Conservation (phyloP, 345 rosid genomes). For the Pelargonium nanum region DNA sequence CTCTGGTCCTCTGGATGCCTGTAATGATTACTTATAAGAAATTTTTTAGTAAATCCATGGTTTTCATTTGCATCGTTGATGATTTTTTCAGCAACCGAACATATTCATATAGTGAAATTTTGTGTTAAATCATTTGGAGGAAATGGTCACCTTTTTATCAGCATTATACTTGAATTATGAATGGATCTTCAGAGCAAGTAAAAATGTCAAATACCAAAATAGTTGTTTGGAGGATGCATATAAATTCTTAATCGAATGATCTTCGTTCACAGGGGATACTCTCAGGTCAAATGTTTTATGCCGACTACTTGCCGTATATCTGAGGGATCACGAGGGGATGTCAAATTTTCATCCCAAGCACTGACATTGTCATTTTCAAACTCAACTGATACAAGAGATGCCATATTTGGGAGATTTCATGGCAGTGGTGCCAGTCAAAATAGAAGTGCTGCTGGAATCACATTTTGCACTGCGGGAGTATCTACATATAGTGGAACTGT, state of each 20-base stretch:
- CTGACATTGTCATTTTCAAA: constrained; percentile 6
- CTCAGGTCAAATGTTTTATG: constrained; percentile 6
- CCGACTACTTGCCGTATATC: constrained; percentile 10
- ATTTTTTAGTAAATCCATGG: background rate
- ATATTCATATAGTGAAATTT: no score
- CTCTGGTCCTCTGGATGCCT: background rate
- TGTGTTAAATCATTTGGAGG: no score
- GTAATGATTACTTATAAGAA: background rate
- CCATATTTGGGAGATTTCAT: constrained; percentile 8
- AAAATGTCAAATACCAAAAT: background rate
- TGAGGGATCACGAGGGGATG: constrained; percentile 9
- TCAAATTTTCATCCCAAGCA: constrained; percentile 12
- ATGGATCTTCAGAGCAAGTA: background rate
- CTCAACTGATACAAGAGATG: constrained; percentile 7
- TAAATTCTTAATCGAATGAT: background rate
- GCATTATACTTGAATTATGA: no score
- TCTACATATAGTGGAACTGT: constrained; percentile 18
- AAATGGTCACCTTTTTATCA: no score
- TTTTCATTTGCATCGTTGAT: background rate
- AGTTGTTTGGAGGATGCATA: background rate
- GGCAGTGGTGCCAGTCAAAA: constrained; percentile 11
- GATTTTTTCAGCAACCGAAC: no score
- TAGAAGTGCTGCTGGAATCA: constrained; percentile 28
- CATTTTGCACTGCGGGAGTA: constrained; percentile 30
- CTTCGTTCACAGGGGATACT: constrained; percentile 17